Base-by-base conservation (phyloP, 1,284 basidiomycete genomes). In the Tilletia setariae region DNA sequence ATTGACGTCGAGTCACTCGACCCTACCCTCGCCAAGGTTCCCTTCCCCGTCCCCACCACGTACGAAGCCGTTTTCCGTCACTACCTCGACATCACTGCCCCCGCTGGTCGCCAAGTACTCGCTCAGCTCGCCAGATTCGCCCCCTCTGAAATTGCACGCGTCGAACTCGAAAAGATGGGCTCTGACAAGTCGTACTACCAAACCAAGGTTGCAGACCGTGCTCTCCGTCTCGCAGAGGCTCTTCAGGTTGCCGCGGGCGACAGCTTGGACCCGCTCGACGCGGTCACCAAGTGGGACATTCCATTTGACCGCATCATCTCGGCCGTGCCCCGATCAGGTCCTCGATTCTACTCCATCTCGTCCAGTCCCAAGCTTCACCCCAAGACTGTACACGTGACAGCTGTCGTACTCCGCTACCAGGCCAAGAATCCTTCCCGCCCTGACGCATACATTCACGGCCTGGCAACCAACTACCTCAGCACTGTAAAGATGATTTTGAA, bases 261-360 rank as follows among this genome's bases (percentile, higher is more conserved):
- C 63, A 91, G 96, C 79, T 87, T 91, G 70, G 84, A 73, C 42
- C 11, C 35, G 44, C 71, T 90, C 79, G 84, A 83, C 56, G 91
- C 91, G 83, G 91, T 91, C 63, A 90, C 91, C 0, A 82, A 86
- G 13, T 98, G 95, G 95, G 76, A 86, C n/a, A 94, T 98, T 77
- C 94, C 95, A 51, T 97, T 98, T 82, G 95, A 98, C 83, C 91
- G 94, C 78, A 90, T 98, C 77, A 89, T 98, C 70, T 95, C 94
- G 3, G 89, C 91, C 65, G 89, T 97, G 65, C 90, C 93, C 44
- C 93, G 95, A 74, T 87, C 98, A 23, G 93, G 96, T 81, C 94
- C 95, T 46, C 90, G 95, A 69, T 98, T 91, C 86, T 98, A 97
- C 85, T 98, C 96, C 51, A 98, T 98, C 84, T 97, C 95, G 16